Evolutionary conservation across 345 rosid species (phyloP).

Genomic region (Pugionium dolabratum): DNA sequence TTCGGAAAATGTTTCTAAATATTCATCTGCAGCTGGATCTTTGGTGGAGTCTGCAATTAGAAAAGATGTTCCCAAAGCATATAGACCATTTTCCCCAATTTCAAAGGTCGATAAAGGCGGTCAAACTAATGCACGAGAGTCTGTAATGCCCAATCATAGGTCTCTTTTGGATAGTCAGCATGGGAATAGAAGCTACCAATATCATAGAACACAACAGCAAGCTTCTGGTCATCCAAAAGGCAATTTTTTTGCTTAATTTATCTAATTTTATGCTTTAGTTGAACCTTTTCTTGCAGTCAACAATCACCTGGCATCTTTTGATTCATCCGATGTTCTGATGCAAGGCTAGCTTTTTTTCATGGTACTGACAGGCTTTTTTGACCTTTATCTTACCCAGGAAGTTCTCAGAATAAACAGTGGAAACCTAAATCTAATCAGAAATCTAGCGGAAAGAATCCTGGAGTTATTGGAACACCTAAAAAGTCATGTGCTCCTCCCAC

Average conservation of each 20-base stretch:
- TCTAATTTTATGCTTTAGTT: neutral
- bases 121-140: conserved; percentile 49
- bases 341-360: neutral
- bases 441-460: conserved; percentile 46
- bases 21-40: conserved; percentile 47
- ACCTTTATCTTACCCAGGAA: conserved; percentile 47
- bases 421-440: conserved; percentile 80
- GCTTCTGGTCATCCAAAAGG: conserved; percentile 31
- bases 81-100: conserved; percentile 51
- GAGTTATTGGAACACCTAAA: conserved; percentile 68
- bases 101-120: conserved; percentile 56
- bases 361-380: neutral
- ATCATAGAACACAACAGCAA: conserved; percentile 34
- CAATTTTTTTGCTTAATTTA: neutral
- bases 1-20: conserved; percentile 54
- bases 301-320: neutral
- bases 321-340: neutral
- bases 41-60: conserved; percentile 51
- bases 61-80: conserved; percentile 60
- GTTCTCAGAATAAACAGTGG: conserved; percentile 78
- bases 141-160: conserved; percentile 53
- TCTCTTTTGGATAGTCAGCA: conserved; percentile 52
- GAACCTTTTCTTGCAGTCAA: neutral
- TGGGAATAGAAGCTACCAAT: conserved; percentile 33
- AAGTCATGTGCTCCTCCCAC: conserved; percentile 51